phyloP scores from a whole-genome alignment of 495 filamentous ascomycete species.

The Lasiosphaeria ovina region DNA sequence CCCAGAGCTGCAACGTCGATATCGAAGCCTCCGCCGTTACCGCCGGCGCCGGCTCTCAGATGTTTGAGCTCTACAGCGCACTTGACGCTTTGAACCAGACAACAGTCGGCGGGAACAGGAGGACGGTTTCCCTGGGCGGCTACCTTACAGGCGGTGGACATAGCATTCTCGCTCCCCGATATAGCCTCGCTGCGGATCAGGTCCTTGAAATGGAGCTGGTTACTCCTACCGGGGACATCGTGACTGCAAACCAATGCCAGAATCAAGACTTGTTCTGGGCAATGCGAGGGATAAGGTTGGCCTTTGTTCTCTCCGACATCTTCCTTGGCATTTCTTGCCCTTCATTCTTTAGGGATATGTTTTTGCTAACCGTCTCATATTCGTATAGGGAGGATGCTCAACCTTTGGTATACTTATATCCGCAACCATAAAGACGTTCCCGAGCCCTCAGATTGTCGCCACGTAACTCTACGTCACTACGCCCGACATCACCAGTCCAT shows the following conservation, averaged over 20 bases:
- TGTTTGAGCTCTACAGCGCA: slow-evolving; percentile 34
- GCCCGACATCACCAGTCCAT: slow-evolving; percentile 9
- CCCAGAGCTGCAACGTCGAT: slow-evolving; percentile 33
- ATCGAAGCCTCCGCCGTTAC: slow-evolving; percentile 39
- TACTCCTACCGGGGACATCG: slow-evolving; percentile 50
- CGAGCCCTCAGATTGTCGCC: slow-evolving; percentile 28
- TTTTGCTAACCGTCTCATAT: neutral
- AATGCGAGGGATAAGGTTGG: slow-evolving; percentile 51
- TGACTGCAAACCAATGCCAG: slow-evolving; percentile 54
- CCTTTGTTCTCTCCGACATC: neutral
- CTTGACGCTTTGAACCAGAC: slow-evolving; percentile 34
- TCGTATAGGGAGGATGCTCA: slow-evolving; percentile 55
- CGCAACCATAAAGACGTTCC: slow-evolving; percentile 47
- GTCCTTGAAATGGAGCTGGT: slow-evolving; percentile 63
- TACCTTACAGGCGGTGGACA: slow-evolving; percentile 64
- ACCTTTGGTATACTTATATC: slow-evolving; percentile 63
- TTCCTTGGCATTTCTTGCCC: neutral
- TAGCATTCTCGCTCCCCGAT: slow-evolving; percentile 48
- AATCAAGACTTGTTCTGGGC: slow-evolving; percentile 68
- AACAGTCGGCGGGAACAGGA: slow-evolving; percentile 34
- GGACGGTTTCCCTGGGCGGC: slow-evolving; percentile 42
- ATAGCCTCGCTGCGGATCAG: slow-evolving; percentile 63
- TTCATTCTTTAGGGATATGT: neutral
- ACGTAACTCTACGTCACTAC: slow-evolving; percentile 19
- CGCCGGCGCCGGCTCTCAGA: slow-evolving; percentile 37